These are phyloP conservation scores for Solanum rostratum DNA, from an alignment of 257 asterid species.

Conservation along the genomic window DNA sequence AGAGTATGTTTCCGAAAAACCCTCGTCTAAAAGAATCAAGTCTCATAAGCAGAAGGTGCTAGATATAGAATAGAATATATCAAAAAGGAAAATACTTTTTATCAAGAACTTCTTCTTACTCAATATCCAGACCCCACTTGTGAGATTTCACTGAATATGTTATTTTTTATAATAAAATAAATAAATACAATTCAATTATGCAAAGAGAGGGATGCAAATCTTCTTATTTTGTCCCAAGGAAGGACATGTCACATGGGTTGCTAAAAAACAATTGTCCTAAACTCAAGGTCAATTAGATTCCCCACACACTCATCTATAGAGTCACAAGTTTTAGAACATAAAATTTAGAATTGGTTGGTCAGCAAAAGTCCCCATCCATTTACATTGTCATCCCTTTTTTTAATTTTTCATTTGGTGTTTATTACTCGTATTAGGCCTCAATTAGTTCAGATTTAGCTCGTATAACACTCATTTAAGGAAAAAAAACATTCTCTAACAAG, in stretches of 20 bases:
- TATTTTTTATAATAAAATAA: too few species aligned
- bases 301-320: not conserved
- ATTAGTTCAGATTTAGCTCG: too few species aligned
- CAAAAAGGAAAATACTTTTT: too few species aligned
- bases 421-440: not conserved
- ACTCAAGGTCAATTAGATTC: conserved; percentile 12
- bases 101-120: too few species aligned
- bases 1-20: too few species aligned
- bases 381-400: not conserved
- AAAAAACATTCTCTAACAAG: not conserved
- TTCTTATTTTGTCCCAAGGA: not conserved
- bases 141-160: too few species aligned
- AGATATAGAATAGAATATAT: too few species aligned
- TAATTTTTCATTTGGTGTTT: not conserved
- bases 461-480: not conserved
- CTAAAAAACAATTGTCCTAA: not conserved
- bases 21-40: too few species aligned
- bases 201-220: not conserved
- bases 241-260: conserved; percentile 30
- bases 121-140: too few species aligned
- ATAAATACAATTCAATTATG: not conserved
- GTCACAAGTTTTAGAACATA: not conserved
- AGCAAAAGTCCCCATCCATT: not conserved
- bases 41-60: too few species aligned
- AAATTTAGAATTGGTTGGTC: not conserved